A percentile compares a stretch with the other conserved stretches of the same genome.
Conservation (phyloP, 768 basidiomycete genomes). For the Auriculariales sp. region DNA sequence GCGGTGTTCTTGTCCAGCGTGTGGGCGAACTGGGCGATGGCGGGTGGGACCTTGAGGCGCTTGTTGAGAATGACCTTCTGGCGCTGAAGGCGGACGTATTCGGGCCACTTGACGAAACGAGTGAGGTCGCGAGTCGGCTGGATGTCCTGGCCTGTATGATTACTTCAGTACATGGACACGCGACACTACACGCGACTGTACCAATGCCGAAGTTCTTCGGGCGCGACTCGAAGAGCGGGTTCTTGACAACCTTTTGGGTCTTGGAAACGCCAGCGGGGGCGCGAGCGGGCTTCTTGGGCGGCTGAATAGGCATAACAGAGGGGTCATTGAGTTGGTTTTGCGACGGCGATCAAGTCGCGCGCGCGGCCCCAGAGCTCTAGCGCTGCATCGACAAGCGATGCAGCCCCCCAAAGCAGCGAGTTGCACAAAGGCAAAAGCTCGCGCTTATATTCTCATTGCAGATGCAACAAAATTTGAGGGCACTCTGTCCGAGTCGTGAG, state of each 20-base stretch:
- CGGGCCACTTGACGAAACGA: slow-evolving; percentile 99
- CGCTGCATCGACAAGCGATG: not conserved
- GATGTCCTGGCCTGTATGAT: slow-evolving; percentile 69
- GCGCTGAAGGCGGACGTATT: slow-evolving; percentile 93
- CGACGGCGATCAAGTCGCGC: not conserved
- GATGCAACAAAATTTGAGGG: too few relatives aligned
- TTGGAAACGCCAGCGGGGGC: slow-evolving; percentile 75
- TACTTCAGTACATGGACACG: not conserved
- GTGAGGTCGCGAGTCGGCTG: slow-evolving; percentile 82
- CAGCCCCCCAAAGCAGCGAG: not conserved
- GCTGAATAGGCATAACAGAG: slow-evolving; percentile 36
- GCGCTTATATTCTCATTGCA: too few relatives aligned
- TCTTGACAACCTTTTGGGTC: slow-evolving; percentile 64
- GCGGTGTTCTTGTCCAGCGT: slow-evolving; percentile 99
- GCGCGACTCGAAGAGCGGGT: slow-evolving; percentile 86
- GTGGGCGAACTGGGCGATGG: slow-evolving; percentile 94
- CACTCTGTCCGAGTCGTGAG: too few relatives aligned
- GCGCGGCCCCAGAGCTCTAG: not conserved
- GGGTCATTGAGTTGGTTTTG: slow-evolving; percentile 52
- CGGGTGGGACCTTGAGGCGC: slow-evolving; percentile 94
- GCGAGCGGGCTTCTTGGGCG: slow-evolving; percentile 57
- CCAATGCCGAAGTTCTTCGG: slow-evolving; percentile 95
- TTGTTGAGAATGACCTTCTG: slow-evolving; percentile 98
- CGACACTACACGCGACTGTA: slow-evolving; percentile 19
- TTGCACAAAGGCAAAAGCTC: too few relatives aligned